Conservation (phyloP, 2,329 filamentous ascomycete genomes). For the Colletotrichum horii region DNA sequence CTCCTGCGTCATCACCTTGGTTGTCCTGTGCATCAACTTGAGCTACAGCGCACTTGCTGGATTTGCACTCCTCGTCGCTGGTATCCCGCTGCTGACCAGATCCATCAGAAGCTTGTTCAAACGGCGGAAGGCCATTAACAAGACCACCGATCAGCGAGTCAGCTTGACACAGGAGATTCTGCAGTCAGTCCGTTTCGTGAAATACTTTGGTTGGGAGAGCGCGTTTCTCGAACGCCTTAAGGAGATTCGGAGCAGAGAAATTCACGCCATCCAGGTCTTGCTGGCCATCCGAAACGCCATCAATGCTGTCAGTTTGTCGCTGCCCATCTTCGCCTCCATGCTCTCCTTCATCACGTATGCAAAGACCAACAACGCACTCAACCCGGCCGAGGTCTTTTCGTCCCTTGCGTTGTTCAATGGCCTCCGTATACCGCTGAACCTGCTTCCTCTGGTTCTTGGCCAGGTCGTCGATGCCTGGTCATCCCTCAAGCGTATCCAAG, state of each 20-base stretch:
- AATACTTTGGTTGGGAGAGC: constrained; percentile 94
- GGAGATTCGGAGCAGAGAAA: constrained; percentile 77
- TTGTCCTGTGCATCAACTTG: constrained; percentile 84
- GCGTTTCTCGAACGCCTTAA: constrained; percentile 81
- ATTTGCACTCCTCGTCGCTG: constrained; percentile 80
- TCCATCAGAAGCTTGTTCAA: constrained; percentile 79
- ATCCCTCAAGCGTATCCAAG: constrained; percentile 83
- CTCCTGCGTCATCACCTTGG: constrained; percentile 77
- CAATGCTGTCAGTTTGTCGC: constrained; percentile 81
- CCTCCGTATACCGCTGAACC: constrained; percentile 85
- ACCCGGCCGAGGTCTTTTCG: constrained; percentile 84
- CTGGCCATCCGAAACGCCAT: constrained; percentile 85
- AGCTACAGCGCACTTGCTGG: constrained; percentile 89
- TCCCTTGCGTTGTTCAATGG: constrained; percentile 94
- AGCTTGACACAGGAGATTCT: constrained; percentile 92
- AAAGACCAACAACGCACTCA: constrained; percentile 68
- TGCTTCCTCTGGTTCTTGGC: constrained; percentile 86
- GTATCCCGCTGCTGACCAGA: constrained; percentile 77
- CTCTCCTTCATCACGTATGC: constrained; percentile 87
- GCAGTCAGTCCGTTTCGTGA: constrained; percentile 91
- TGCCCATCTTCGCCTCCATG: constrained; percentile 96
- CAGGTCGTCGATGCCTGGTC: constrained; percentile 90
- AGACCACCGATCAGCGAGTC: constrained; percentile 90
- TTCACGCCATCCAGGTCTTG: constrained; percentile 82
- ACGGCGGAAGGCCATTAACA: constrained; percentile 83